Conservation (phyloP, 164 flowering plant species). For the Platanus orientalis region DNA sequence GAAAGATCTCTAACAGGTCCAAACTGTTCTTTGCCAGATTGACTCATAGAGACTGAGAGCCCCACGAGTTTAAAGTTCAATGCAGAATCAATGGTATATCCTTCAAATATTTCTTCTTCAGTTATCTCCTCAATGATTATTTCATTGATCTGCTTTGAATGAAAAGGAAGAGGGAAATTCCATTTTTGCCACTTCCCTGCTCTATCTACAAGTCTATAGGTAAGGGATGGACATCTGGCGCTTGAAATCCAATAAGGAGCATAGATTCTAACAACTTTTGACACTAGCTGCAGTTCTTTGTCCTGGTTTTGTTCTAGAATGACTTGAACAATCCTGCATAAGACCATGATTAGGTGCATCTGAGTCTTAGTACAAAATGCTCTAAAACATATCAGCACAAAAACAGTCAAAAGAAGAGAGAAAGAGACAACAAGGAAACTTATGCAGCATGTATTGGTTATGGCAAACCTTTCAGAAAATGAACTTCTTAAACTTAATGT, state of each 20-base stretch:
- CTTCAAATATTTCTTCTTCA: constrained; percentile 74
- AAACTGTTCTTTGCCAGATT: constrained; percentile 44
- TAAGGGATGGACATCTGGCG: constrained; percentile 82
- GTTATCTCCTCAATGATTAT: constrained; percentile 59
- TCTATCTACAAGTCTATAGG: constrained; percentile 51
- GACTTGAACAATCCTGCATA: constrained; percentile 75
- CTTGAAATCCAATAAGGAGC: constrained; percentile 82
- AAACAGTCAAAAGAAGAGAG: too few species aligned
- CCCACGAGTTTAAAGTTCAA: constrained; percentile 65
- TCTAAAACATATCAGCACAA: too few species aligned
- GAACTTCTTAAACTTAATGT: constrained; percentile 72
- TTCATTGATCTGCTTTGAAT: constrained; percentile 41
- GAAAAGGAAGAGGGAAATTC: constrained; percentile 41
- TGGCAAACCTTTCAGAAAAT: constrained; percentile 68
- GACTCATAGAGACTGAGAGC: constrained; percentile 59
- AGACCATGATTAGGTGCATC: constrained; percentile 9
- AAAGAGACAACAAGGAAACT: not conserved
- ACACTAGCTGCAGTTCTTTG: constrained; percentile 32
- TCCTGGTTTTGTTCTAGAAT: constrained; percentile 71
- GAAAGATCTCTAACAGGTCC: constrained; percentile 81
- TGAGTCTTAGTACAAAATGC: too few species aligned
- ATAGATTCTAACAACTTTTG: constrained; percentile 65
- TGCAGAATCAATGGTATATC: constrained; percentile 76
- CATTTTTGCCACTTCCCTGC: constrained; percentile 27
- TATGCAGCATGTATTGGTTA: constrained; percentile 1